A percentile compares a stretch with the other conserved stretches of the same genome.
Evolutionary conservation across 257 asterid genomes (phyloP).

Genomic region (Capsicum chinense): DNA sequence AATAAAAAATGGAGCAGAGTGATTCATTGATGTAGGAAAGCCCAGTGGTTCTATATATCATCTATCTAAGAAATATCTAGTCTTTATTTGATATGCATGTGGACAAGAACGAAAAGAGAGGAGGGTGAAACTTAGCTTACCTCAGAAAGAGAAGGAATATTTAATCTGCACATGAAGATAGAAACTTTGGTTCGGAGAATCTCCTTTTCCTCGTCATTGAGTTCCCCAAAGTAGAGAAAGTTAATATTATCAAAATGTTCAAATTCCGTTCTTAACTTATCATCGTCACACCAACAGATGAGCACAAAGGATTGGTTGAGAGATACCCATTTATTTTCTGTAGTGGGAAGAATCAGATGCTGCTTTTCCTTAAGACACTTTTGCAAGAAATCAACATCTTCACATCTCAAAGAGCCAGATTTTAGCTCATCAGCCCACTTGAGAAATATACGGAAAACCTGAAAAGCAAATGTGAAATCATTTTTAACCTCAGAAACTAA

Average conservation of each 20-base stretch:
- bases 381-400: conserved; percentile 65
- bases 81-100: not conserved
- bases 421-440: conserved; percentile 74
- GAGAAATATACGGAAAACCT: conserved; percentile 75
- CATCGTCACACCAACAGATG: conserved; percentile 87
- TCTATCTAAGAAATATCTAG: conserved; percentile 10
- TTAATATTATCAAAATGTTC: conserved; percentile 62
- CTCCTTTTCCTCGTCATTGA: conserved; percentile 55
- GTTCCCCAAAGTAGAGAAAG: conserved; percentile 66
- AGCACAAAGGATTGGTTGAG: conserved; percentile 78
- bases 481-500: conserved; percentile 14
- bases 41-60: not conserved
- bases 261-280: conserved; percentile 61
- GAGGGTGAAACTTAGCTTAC: conserved; percentile 42
- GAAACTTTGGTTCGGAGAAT: conserved; percentile 54
- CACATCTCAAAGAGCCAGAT: conserved; percentile 67
- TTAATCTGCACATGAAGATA: conserved; percentile 54
- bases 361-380: conserved; percentile 61
- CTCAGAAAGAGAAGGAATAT: conserved; percentile 75
- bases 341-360: conserved; percentile 75
- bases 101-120: not conserved
- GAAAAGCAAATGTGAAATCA: not conserved
- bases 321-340: conserved; percentile 91
- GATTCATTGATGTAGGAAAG: not conserved
- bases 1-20: conserved; percentile 4